These are phyloP conservation scores for Plenodomus biglobosus DNA, from an alignment of 2,329 filamentous ascomycete genomes.

Conservation along the genomic window DNA sequence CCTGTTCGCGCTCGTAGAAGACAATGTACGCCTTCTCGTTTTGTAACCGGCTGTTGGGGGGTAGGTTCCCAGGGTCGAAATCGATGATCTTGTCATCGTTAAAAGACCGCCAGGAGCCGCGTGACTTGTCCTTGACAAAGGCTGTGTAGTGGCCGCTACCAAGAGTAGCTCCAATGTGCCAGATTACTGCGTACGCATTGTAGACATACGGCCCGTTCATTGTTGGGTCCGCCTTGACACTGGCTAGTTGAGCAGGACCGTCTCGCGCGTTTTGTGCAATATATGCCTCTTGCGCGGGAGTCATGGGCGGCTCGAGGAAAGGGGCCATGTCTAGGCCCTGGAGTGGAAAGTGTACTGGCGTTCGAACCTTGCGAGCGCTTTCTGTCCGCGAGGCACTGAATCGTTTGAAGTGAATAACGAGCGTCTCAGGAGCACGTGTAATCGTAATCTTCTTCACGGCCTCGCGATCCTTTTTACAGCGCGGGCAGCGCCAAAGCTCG, in stretches of 20 bases:
- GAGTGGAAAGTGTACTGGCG: conserved; percentile 74
- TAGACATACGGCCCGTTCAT: conserved; percentile 68
- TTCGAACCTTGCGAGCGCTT: conserved; percentile 67
- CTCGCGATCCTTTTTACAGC: conserved; percentile 68
- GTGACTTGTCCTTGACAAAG: conserved; percentile 54
- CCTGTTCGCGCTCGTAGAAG: conserved; percentile 57
- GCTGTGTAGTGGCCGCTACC: conserved; percentile 79
- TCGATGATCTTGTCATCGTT: conserved; percentile 59
- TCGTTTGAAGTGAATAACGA: conserved; percentile 77
- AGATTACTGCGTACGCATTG: conserved; percentile 81
- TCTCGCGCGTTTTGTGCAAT: conserved; percentile 30
- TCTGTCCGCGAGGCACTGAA: conserved; percentile 61
- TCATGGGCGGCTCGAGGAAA: conserved; percentile 57
- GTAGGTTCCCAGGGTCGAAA: conserved; percentile 58
- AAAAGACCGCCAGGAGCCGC: conserved; percentile 62
- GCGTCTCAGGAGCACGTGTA: conserved; percentile 74
- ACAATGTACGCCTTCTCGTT: conserved; percentile 67
- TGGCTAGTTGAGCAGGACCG: conserved; percentile 29
- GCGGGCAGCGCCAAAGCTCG: conserved; percentile 71
- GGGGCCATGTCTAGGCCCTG: conserved; percentile 65
- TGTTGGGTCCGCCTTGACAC: conserved; percentile 43
- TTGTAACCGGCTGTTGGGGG: conserved; percentile 55
- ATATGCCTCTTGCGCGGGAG: conserved; percentile 44
- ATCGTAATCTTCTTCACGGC: conserved; percentile 72
- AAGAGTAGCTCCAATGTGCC: conserved; percentile 69